Evolutionary conservation across 192 early-diverging fungal species (phyloP).

Genomic region (Martensiomyces pterosporus): DNA sequence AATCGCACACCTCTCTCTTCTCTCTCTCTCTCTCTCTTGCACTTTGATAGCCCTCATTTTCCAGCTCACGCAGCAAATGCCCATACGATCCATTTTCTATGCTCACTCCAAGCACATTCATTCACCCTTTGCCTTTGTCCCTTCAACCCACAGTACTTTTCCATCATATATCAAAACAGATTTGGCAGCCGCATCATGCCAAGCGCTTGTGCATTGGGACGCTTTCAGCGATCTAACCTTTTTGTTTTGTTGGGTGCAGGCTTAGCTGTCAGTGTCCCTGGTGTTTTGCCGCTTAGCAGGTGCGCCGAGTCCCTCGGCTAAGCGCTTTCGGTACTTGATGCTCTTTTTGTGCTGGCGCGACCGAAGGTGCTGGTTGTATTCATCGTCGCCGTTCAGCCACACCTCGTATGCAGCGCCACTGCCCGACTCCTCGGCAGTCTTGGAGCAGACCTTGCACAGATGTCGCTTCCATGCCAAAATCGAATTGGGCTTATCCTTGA

Average conservation of each 20-base stretch:
- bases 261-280: too few species aligned
- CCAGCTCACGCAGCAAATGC: too few species aligned
- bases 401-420: conserved; percentile 39
- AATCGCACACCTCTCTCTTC: not conserved
- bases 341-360: conserved; percentile 64
- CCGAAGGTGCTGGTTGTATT: conserved; percentile 70
- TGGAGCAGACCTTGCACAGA: conserved; percentile 65
- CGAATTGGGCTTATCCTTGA: conserved; percentile 22
- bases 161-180: too few species aligned
- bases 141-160: too few species aligned
- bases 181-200: too few species aligned
- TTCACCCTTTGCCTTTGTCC: too few species aligned
- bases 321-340: conserved; percentile 27
- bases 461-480: conserved; percentile 61
- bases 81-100: too few species aligned
- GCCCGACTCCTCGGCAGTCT: conserved; percentile 28
- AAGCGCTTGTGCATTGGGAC: not conserved
- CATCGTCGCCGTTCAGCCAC: conserved; percentile 67
- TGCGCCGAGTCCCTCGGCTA: conserved; percentile 7
- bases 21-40: not conserved
- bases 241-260: conserved; percentile 1
- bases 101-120: too few species aligned
- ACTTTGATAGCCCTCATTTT: too few species aligned
- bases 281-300: too few species aligned
- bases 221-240: too few species aligned